Evolutionary conservation across 1,284 basidiomycete species (phyloP).

Genomic region (Malassezia obtusa): DNA sequence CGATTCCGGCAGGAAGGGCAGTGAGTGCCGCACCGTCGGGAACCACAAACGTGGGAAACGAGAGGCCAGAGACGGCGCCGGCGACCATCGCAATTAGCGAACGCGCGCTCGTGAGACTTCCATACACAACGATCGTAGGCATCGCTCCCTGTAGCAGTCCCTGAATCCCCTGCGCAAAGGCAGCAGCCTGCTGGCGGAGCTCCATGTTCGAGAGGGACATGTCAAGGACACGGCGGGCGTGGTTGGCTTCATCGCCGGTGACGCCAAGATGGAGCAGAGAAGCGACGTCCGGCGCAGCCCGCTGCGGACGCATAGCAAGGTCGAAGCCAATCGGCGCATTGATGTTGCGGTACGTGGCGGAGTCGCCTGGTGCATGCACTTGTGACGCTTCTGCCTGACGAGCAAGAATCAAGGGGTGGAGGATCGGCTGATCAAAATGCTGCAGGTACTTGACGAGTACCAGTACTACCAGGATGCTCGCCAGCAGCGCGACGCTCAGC

Average conservation of each 20-base stretch:
- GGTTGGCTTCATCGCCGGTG: conserved; percentile 13
- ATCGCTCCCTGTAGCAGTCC: conserved; percentile 21
- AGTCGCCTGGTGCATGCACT: conserved; percentile 30
- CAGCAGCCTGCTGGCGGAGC: conserved; percentile 21
- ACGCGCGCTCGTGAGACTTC: conserved; percentile 1
- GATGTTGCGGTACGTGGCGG: conserved; percentile 42
- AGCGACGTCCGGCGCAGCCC: conserved; percentile 25
- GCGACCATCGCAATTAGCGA: conserved; percentile 5
- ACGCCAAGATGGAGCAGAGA: conserved; percentile 25
- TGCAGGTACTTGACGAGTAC: not conserved
- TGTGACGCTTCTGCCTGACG: conserved; percentile 41
- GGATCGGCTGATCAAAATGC: conserved; percentile 26
- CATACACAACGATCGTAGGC: conserved; percentile 9
- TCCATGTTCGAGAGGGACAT: conserved; percentile 20
- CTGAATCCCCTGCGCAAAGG: conserved; percentile 27
- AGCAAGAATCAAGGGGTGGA: conserved; percentile 44
- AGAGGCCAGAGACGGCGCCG: not conserved
- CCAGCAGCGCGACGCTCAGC: conserved; percentile 1
- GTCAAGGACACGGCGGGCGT: conserved; percentile 22
- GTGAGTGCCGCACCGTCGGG: not conserved
- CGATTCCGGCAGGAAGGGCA: not conserved
- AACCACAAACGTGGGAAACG: not conserved
- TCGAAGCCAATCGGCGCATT: conserved; percentile 44
- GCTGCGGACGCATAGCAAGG: conserved; percentile 30
- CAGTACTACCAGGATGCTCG: not conserved